Base-by-base conservation (phyloP, 805 yeast genomes). In the Wickerhamiella sorbophila region DNA sequence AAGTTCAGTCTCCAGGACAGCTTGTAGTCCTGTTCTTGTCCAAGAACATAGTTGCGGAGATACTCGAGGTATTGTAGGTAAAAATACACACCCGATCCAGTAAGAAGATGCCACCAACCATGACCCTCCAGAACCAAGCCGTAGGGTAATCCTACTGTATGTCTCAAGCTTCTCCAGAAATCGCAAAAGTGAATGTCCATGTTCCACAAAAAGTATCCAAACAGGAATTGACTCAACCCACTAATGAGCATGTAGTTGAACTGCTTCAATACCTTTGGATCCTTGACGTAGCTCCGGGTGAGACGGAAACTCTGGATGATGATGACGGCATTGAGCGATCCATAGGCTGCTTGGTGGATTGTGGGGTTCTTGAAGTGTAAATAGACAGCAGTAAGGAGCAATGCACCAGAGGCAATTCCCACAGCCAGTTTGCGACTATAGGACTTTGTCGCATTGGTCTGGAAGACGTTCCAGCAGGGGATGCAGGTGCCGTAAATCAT, bases 401-500 rank as follows among this genome's bases (percentile, higher is more conserved):
- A 66, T 0, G 86, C 83, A 2, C 77, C 75, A 27, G 61, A 48
- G 35, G 70, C 61, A 3, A 77, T 69, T 10, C 67, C 61, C 8
- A 64, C 36, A 0, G 70, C 85, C 18, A 77, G 64, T 12, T 58
- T 42, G n/a, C 61, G 38, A 8, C 75, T 66, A 22, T 60, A 64
- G 4, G 40, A 50, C 15, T 48, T 54, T 15, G 69, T 48, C 44
- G 62, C 65, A 33, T 72, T 74, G 54, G 76, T 82, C 37, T 81
- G 70, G 50, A 79, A 77, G 1, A 82, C 76, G 34, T 78, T 71
- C 94, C 94, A 84, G 47, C 85, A 77, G 0, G 98, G 97, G 21
- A 88, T 77, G 49, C 95, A 88, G 2, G 98, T 91, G 18, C 95
- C 96, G 62, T 91, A 91, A 48, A 91, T 84, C 98, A 91, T 91